Base-by-base conservation (phyloP, 2,329 filamentous ascomycete genomes). In the Calonectria fujianensis region DNA sequence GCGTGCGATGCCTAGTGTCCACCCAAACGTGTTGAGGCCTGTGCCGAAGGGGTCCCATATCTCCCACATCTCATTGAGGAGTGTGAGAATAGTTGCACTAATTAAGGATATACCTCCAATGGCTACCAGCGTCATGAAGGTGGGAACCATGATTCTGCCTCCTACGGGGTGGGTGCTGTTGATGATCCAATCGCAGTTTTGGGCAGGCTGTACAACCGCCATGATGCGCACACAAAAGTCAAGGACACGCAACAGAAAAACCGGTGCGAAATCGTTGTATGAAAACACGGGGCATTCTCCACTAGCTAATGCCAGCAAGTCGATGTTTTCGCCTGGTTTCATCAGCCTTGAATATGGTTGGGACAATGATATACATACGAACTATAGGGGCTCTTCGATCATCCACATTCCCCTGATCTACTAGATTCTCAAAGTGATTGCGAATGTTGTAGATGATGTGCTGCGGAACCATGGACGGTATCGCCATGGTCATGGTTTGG, bases 371-470 rank as follows among this genome's bases (percentile, higher is more conserved):
- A 11, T 7, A 78, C 81, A 67, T 66, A 82, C 82, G 79, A 37
- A 80, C 59, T 24, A 81, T 78, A 9, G 79, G 74, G 4, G 76
- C 71, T 27, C 75, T 76, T 13, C 68, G 24, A 3, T 75, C 70
- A 59, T 79, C 76, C 8, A 82, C 20, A 45, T 75, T 72, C 5
- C 72, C 73, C 10, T 27, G n/a, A 52, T 83, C 80, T 2, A 76
- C 63, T 10, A 82, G 54, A 31, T 82, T 81, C 54, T 82, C 79
- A 20, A 83, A 75, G 48, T 83, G 80, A 41, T 80, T 80, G 13
- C 78, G 77, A 20, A 83, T 73, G 39, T 76, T 80, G 69, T 76
- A 79, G 6, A 82, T 69, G 65, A 82, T 77, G 61, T 81, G 77
- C 35, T 82, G 77, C 3, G 80, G 63, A 13, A 69, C 67, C 73